Evolutionary conservation across 371 early-diverging fungal genomes (phyloP).

Genomic region (Rhizopus sp.): DNA sequence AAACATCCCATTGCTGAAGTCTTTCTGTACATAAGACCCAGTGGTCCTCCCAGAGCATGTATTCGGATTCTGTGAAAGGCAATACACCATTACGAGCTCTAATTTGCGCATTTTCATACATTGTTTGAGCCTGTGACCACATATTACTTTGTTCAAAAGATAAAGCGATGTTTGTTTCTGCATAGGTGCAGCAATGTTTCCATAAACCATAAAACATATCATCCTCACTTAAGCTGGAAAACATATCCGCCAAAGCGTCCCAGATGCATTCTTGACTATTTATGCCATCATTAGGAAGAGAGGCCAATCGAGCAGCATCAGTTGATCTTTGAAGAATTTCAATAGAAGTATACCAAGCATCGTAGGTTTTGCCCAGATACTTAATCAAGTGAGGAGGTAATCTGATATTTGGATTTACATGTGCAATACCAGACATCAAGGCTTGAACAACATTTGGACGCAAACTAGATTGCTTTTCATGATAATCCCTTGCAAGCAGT

Average conservation of each 20-base stretch:
- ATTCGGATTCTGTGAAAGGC: constrained; percentile 97
- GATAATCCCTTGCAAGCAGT: constrained; percentile 91
- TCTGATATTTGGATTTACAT: constrained; percentile 70
- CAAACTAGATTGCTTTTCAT: constrained; percentile 72
- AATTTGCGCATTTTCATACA: constrained; percentile 93
- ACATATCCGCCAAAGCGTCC: constrained; percentile 90
- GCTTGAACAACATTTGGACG: constrained; percentile 95
- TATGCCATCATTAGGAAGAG: constrained; percentile 80
- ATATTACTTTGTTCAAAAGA: constrained; percentile 94
- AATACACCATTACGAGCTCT: constrained; percentile 88
- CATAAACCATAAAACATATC: constrained; percentile 95
- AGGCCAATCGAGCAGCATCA: constrained; percentile 45
- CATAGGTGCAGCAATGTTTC: constrained; percentile 89
- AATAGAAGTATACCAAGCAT: constrained; percentile 89
- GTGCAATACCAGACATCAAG: constrained; percentile 82
- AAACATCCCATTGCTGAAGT: constrained; percentile 98
- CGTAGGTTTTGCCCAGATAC: constrained; percentile 87
- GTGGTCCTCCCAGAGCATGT: constrained; percentile 96
- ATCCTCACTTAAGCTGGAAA: constrained; percentile 75
- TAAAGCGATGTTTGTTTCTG: constrained; percentile 96
- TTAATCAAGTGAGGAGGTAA: constrained; percentile 93
- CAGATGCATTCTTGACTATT: constrained; percentile 84
- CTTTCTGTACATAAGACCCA: constrained; percentile 93
- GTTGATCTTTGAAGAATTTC: constrained; percentile 70
- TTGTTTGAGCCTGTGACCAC: constrained; percentile 91